phyloP scores from a whole-genome alignment of 257 asterid species.

The Thymus mandschuricus region DNA sequence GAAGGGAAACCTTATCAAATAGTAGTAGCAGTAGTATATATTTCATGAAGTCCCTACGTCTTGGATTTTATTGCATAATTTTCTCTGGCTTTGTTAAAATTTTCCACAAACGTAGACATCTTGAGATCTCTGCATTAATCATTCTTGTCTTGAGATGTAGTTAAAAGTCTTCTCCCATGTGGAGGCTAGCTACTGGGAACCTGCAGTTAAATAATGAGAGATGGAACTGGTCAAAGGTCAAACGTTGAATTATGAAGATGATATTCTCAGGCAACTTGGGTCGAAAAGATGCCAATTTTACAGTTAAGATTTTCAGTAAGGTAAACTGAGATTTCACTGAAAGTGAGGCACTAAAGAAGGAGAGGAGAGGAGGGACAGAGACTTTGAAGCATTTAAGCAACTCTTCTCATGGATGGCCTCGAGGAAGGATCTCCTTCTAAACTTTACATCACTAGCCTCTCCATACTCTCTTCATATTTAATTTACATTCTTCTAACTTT shows the following conservation, averaged over 20 bases:
- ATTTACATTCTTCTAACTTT: no score
- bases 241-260: background rate
- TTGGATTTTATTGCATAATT: background rate
- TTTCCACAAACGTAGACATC: background rate
- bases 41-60: background rate
- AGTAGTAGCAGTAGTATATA: background rate
- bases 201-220: background rate
- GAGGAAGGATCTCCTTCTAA: no score
- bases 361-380: no score
- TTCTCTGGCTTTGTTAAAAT: background rate
- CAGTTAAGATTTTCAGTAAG: background rate
- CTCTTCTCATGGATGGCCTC: no score
- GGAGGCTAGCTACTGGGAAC: background rate
- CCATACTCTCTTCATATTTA: no score
- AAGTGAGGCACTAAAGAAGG: background rate
- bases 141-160: background rate
- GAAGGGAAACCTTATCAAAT: background rate
- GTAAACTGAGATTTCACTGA: background rate
- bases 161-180: background rate
- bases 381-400: no score
- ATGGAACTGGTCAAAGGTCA: conserved; percentile 3
- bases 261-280: background rate
- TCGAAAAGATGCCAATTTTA: background rate
- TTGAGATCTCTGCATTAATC: background rate
- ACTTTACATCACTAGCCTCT: no score